Conservation (phyloP, 1,284 basidiomycete species). For the Takashimella koratensis region DNA sequence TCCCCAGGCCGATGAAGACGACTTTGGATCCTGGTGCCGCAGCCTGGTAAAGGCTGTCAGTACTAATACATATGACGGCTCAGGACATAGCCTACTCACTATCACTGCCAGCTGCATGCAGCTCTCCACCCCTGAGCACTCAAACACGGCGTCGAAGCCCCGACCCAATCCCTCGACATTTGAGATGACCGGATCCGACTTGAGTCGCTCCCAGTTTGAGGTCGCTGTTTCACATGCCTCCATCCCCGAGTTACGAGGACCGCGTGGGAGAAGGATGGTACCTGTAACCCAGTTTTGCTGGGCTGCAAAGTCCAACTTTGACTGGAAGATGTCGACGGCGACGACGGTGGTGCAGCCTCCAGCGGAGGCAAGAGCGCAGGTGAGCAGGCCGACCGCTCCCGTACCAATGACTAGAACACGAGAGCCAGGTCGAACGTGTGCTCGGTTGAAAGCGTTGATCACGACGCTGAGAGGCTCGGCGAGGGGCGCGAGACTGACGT, state of each 20-base stretch:
- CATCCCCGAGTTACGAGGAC: conserved; percentile 52
- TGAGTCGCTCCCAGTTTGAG: conserved; percentile 54
- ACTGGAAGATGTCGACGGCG: conserved; percentile 79
- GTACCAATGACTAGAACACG: conserved; percentile 84
- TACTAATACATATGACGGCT: conserved; percentile 1
- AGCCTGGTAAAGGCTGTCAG: conserved; percentile 52
- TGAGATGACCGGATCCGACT: conserved; percentile 22
- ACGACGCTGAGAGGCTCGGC: conserved; percentile 89
- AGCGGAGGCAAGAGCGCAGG: conserved; percentile 70
- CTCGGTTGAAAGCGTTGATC: conserved; percentile 73
- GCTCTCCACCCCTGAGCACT: conserved; percentile 84
- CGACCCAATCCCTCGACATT: conserved; percentile 55
- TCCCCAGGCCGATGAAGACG: conserved; percentile 93
- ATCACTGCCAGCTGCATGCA: conserved; percentile 84
- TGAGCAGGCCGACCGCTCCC: conserved; percentile 86
- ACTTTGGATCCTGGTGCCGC: conserved; percentile 80
- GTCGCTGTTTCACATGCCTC: conserved; percentile 67
- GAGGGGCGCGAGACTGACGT: conserved; percentile 74
- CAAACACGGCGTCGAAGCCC: conserved; percentile 88
- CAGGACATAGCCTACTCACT: conserved; percentile 53
- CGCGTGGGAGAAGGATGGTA: conserved; percentile 62
- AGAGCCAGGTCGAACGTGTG: conserved; percentile 59
- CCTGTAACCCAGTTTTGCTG: conserved; percentile 70
- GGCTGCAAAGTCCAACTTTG: conserved; percentile 71
- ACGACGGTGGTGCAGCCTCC: conserved; percentile 67